Percentiles rank a stretch among this genome's conserved stretches.
Conservation (phyloP, 2,329 filamentous ascomycete species). For the Didymella lethalis region DNA sequence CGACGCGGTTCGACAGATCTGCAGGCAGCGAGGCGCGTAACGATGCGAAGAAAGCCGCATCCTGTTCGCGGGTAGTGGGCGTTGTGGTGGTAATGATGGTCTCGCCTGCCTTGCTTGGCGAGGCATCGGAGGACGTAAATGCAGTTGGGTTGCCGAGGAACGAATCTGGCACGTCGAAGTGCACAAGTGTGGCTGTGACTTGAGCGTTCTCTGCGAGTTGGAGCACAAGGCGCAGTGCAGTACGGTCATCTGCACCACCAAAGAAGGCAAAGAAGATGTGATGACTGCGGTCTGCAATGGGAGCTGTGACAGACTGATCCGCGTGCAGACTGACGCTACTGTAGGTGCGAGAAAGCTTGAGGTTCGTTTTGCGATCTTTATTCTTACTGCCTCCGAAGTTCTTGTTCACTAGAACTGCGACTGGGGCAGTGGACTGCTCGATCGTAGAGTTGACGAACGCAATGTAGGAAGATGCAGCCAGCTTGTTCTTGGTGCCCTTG, state of each 20-base stretch:
- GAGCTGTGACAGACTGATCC: constrained; percentile 63
- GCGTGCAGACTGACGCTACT: constrained; percentile 59
- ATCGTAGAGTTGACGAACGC: constrained; percentile 77
- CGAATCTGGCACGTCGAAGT: constrained; percentile 56
- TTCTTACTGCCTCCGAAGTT: constrained; percentile 64
- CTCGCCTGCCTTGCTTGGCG: constrained; percentile 29
- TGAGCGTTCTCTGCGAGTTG: constrained; percentile 82
- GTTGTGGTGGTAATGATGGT: constrained; percentile 19
- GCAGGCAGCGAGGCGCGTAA: constrained; percentile 64
- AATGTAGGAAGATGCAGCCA: constrained; percentile 70
- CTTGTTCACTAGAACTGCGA: constrained; percentile 82
- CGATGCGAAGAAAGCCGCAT: constrained; percentile 64
- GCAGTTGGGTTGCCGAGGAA: constrained; percentile 26
- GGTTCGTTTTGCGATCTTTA: constrained; percentile 39
- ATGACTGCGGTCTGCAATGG: constrained; percentile 73
- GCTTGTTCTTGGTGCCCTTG: constrained; percentile 65
- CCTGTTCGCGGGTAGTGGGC: constrained; percentile 49
- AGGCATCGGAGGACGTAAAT: constrained; percentile 15
- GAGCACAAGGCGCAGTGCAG: constrained; percentile 80
- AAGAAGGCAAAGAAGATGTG: constrained; percentile 90
- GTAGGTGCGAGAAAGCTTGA: constrained; percentile 39
- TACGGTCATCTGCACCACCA: constrained; percentile 81
- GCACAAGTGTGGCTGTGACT: constrained; percentile 78
- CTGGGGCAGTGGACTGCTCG: constrained; percentile 68
- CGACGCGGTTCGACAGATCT: constrained; percentile 61